Evolutionary conservation across 78 protist species (phyloP).

Genomic region (Dictyostelium firmibasis): DNA sequence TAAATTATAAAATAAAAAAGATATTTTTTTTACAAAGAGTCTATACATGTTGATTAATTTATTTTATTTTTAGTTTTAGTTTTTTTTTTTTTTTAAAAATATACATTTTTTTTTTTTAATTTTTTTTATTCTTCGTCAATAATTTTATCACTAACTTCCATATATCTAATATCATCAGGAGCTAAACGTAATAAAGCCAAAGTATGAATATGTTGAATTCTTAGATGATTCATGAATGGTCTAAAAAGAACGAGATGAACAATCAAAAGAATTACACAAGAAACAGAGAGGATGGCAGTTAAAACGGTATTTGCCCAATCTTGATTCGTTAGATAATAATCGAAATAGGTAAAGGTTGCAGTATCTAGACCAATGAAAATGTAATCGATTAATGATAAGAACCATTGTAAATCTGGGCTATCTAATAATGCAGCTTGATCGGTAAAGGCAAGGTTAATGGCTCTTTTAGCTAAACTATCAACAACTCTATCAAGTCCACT

Average conservation of each 20-base stretch:
- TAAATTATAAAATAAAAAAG: no score
- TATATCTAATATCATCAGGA: conserved; percentile 39
- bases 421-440: neutral
- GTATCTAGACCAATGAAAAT: conserved; percentile 5
- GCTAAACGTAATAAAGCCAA: conserved; percentile 33
- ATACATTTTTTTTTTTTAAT: neutral
- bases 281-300: neutral
- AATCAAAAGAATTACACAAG: neutral
- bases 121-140: conserved; percentile 33
- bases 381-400: neutral
- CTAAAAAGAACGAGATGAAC: conserved; percentile 24
- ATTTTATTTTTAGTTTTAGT: neutral
- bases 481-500: conserved; percentile 48
- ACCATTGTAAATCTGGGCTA: conserved; percentile 40
- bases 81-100: neutral
- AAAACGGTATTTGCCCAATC: neutral
- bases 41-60: neutral
- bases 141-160: conserved; percentile 52
- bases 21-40: neutral
- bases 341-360: conserved; percentile 39
- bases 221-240: conserved; percentile 28
- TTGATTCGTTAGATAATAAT: conserved; percentile 11
- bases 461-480: neutral
- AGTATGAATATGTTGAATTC: conserved; percentile 67
- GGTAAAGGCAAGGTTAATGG: neutral